Evolutionary conservation across 192 early-diverging fungal genomes (phyloP), one percentile per base, ranked within the genome.

Genomic region (Umbelopsis sp.): DNA sequence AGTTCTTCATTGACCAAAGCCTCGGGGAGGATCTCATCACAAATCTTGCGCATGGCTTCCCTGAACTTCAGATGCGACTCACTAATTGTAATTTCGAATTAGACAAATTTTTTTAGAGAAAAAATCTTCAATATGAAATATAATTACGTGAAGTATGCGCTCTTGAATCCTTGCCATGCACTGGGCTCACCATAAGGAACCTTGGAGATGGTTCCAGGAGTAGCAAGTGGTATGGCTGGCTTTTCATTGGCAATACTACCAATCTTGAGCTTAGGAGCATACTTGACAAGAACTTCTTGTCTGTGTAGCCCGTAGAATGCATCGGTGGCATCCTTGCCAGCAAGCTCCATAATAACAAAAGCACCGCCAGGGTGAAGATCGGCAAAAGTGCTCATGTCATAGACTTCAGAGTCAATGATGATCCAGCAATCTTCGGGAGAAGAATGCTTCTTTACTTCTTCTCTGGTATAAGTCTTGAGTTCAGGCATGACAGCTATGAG

Each of bases 121-220:
- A n/a, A n/a, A 35, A 46, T 35, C 23, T 2, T 2, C 37, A 33
- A 66, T 3, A 20, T 27, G 45, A 30, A 61, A 27, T 44, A 61
- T 49, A 71, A 65, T 67, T 71, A 80, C 81, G 73, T 76, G 58
- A 47, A 73, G 58, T 79, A 80, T 35, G 78, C 67, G 16, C 71
- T 73, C 35, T 73, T 80, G 49, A 67, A 71, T 10, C 74, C 74
- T 52, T 50, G 52, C 74, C 74, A 80, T 85, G 88, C 92, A 69
- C 85, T 88, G 33, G 91, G 83, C 76, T 94, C 93, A 46, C 88
- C 92, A 72, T 85, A 91, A 11, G 93, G 93, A 35, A 95, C 78
- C 67, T 66, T 68, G 10, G 70, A 73, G 45, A 89, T 72, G 22
- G 91, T 90, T 52, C 93, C 93, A 79, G 89, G 90, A 46, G 67